Conservation (phyloP, 73 alveolate genomes). For the Paramecium sonneborni region DNA sequence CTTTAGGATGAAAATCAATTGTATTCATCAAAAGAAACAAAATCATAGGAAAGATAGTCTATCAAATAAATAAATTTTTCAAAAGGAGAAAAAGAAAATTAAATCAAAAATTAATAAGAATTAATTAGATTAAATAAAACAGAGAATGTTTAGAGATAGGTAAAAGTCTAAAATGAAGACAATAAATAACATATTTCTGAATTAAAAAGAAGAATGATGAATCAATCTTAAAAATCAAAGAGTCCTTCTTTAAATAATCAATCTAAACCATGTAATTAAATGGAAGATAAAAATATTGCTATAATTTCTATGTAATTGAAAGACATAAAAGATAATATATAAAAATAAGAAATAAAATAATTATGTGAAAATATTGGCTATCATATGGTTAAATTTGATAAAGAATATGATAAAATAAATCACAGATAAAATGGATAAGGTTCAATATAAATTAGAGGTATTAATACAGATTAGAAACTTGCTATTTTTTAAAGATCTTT, state of each 20-base stretch:
- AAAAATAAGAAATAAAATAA: background rate
- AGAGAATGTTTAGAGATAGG: background rate
- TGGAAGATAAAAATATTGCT: background rate
- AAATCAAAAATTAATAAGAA: background rate
- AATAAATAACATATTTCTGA: background rate
- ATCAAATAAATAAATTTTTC: background rate
- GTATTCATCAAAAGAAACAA: background rate
- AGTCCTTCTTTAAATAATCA: background rate
- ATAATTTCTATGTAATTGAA: background rate
- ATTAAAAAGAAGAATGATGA: background rate
- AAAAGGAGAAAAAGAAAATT: background rate
- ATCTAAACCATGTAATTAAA: background rate
- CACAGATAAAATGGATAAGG: background rate
- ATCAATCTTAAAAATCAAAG: background rate
- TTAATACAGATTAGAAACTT: background rate
- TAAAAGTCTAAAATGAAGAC: background rate
- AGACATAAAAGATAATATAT: background rate
- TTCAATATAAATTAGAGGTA: background rate
- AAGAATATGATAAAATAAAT: constrained; percentile 31
- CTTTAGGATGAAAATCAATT: background rate
- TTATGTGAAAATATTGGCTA: background rate
- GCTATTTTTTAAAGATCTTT: background rate
- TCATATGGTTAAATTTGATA: constrained; percentile 38
- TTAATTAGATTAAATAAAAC: background rate
- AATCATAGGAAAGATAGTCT: background rate